Conservation (phyloP, 371 early-diverging fungal species). For the Syncephalis plumigaleata region DNA sequence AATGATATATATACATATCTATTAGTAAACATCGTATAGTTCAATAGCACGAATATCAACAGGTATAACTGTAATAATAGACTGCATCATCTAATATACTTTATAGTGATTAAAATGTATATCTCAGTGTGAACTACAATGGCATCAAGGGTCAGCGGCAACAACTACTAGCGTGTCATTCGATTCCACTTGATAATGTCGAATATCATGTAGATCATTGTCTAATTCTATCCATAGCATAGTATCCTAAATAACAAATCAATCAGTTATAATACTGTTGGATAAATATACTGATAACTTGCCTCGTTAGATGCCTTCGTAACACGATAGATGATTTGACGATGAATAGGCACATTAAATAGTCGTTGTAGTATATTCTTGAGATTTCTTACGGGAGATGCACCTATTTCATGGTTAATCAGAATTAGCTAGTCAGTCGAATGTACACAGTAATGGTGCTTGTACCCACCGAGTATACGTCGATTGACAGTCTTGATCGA, state of each 20-base stretch:
- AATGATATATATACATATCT: no score
- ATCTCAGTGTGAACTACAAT: no score
- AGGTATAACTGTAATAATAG: no score
- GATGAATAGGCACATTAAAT: conserved; percentile 12
- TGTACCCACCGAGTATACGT: conserved; percentile 20
- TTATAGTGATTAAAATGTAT: no score
- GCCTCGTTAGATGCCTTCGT: conserved; percentile 8
- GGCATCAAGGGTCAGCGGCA: background rate
- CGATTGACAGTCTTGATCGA: conserved; percentile 17
- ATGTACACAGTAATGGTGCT: background rate
- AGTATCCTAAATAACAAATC: background rate
- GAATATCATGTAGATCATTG: conserved; percentile 21
- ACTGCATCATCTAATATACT: no score
- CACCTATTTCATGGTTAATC: conserved; percentile 7
- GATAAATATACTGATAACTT: no score
- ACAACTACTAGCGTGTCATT: conserved; percentile 14
- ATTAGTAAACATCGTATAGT: no score
- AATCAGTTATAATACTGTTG: no score
- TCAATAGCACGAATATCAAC: no score
- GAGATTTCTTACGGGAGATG: conserved; percentile 26
- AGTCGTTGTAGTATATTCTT: conserved; percentile 20
- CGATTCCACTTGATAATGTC: conserved; percentile 15
- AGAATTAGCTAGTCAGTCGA: no score
- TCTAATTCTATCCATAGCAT: conserved; percentile 10
- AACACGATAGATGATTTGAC: conserved; percentile 11